Percentiles rank a stretch among this genome's conserved stretches.
phyloP scores from a whole-genome alignment of 2,329 filamentous ascomycete genomes.

The Trichoderma asperellum region DNA sequence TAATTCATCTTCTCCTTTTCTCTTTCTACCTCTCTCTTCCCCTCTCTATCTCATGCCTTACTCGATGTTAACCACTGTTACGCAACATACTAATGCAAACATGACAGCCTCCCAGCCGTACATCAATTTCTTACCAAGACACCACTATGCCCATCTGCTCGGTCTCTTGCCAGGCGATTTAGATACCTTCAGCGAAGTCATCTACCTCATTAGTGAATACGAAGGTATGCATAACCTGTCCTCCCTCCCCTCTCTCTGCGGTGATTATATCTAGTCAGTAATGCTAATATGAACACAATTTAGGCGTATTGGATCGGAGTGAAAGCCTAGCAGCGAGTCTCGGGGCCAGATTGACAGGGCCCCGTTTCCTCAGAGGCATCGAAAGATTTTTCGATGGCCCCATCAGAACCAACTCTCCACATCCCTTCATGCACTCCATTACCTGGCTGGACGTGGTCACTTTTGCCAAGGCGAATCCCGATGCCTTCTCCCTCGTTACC shows the following conservation, averaged over 20 bases:
- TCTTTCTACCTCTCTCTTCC: too few species aligned
- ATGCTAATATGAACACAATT: neutral
- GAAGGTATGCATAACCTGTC: slow-evolving; percentile 54
- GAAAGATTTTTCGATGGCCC: slow-evolving; percentile 84
- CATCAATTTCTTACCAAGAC: slow-evolving; percentile 59
- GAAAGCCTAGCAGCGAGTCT: slow-evolving; percentile 86
- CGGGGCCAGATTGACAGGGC: slow-evolving; percentile 79
- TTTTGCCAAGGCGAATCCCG: slow-evolving; percentile 78
- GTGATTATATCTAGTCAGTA: neutral
- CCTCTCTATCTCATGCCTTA: neutral
- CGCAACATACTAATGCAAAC: slow-evolving; percentile 19
- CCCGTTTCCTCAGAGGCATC: slow-evolving; percentile 82
- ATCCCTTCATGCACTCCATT: slow-evolving; percentile 65
- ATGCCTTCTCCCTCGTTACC: slow-evolving; percentile 74
- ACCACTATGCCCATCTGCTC: slow-evolving; percentile 48
- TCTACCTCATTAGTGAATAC: slow-evolving; percentile 76
- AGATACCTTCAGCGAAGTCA: slow-evolving; percentile 74
- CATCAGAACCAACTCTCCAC: slow-evolving; percentile 57
- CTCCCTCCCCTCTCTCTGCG: neutral
- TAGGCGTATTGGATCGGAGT: slow-evolving; percentile 77
- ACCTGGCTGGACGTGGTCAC: slow-evolving; percentile 86
- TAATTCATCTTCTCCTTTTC: neutral
- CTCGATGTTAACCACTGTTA: too few species aligned
- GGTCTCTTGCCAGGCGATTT: slow-evolving; percentile 57
- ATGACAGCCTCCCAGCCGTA: slow-evolving; percentile 33